Evolutionary conservation across 2,329 filamentous ascomycete species (phyloP), one percentile per base, ranked within the genome.

Genomic region (Calonectria hawksworthii): DNA sequence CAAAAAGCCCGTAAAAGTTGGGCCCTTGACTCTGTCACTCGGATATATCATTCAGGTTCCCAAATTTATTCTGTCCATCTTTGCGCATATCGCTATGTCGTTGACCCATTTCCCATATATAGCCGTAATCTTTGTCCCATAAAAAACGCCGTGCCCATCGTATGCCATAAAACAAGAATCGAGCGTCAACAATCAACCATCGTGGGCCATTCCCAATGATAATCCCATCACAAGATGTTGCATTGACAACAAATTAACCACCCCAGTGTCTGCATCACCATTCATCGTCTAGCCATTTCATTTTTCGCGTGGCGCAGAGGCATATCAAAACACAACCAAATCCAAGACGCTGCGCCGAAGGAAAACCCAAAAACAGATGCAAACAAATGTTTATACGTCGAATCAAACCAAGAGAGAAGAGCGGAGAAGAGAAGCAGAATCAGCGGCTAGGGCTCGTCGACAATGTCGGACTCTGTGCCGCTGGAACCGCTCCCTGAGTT

Each of bases 401-500:
- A 70, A 67, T 51, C 44, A 18, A 51, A 51, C 26, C 23, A 54
- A 38, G 21, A 32, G 21, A 32, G 21, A 32, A 59, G 23, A 47
- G 41, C 41, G 41, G 36, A 7, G 13, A 21, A 8, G n/a, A 64
- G 36, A 50, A 47, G 36, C 59, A 51, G 50, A 41, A 28, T 73
- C 41, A 44, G 18, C 41, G 41, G 18, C 18, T 44, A 44, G 41
- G 41, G 41, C 41, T 44, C 28, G n/a, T 83, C 82, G 21, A 76
- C 79, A 21, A 83, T 75, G 34, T 76, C 78, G 70, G 77, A 78
- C 61, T 79, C 77, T 41, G 72, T 68, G 61, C 80, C 80, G 75
- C 81, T 83, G 41, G 80, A 79, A 72, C 78, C 81, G 44, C 83
- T 83, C 51, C 77, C 79, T 3, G 82, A 83, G 18, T 85, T 84